These are phyloP conservation scores for Aspergillus carbonarius DNA, from an alignment of 2,329 filamentous ascomycete genomes.

Conservation along the genomic window DNA sequence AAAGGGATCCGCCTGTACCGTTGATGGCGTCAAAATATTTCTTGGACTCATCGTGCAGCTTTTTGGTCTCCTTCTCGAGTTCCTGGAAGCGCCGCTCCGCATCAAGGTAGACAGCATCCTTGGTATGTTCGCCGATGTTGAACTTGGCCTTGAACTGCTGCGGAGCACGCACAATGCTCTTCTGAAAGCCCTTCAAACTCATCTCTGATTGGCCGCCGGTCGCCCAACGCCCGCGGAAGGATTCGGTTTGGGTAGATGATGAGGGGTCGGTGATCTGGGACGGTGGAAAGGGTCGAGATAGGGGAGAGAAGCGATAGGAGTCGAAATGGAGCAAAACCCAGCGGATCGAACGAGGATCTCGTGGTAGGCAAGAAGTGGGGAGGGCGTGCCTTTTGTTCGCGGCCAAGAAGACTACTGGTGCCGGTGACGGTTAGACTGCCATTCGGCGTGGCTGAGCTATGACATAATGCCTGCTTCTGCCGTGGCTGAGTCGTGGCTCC, in stretches of 20 bases:
- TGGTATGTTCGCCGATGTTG: constrained; percentile 93
- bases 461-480: constrained; percentile 18
- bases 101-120: constrained; percentile 92
- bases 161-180: constrained; percentile 83
- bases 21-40: constrained; percentile 99
- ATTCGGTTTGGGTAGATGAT: not conserved
- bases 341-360: constrained; percentile 5
- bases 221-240: constrained; percentile 7
- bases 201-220: constrained; percentile 51
- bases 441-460: constrained; percentile 27
- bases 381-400: constrained; percentile 12
- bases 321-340: not conserved
- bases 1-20: constrained; percentile 46
- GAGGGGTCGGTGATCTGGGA: not conserved
- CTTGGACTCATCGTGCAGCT: constrained; percentile 91
- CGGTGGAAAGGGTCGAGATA: not conserved
- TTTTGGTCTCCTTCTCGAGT: constrained; percentile 93
- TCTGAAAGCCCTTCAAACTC: constrained; percentile 97
- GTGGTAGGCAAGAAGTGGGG: constrained; percentile 12
- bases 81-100: constrained; percentile 92
- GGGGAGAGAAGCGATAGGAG: not conserved
- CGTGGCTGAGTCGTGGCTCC: constrained; percentile 14
- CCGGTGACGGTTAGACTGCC: constrained; percentile 25
- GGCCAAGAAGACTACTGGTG: constrained; percentile 5
- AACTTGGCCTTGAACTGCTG: constrained; percentile 90